Conservation (phyloP, 495 filamentous ascomycete species). For the Penicillium dipodomyicola region DNA sequence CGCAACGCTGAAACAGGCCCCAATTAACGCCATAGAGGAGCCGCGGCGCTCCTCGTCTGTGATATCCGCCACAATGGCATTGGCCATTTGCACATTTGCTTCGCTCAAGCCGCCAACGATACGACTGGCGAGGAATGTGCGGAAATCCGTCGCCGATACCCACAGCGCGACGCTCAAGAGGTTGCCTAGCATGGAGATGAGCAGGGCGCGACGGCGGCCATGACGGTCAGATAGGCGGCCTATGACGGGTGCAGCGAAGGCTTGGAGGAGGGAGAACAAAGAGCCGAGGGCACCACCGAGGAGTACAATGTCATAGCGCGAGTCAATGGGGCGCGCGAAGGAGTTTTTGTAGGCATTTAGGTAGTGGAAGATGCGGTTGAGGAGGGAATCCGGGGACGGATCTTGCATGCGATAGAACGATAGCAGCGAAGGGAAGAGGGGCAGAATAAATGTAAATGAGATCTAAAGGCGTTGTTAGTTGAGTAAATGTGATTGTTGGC, state of each 20-base stretch:
- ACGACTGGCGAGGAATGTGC: constrained; percentile 88
- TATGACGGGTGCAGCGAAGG: constrained; percentile 87
- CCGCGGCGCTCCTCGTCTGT: constrained; percentile 77
- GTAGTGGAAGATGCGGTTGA: constrained; percentile 74
- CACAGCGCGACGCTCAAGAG: constrained; percentile 89
- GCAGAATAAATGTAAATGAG: constrained; percentile 96
- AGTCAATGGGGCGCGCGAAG: constrained; percentile 90
- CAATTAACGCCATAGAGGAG: constrained; percentile 91
- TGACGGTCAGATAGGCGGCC: constrained; percentile 83
- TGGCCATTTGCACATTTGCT: constrained; percentile 94
- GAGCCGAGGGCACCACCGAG: constrained; percentile 92
- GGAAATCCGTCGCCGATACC: constrained; percentile 89
- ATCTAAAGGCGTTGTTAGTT: constrained; percentile 49
- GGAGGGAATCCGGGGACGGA: constrained; percentile 57
- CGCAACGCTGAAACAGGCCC: constrained; percentile 93
- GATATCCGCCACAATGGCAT: constrained; percentile 95
- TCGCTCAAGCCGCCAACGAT: constrained; percentile 92
- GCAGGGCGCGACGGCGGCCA: constrained; percentile 82
- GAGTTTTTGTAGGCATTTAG: constrained; percentile 94
- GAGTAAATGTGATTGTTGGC: not conserved
- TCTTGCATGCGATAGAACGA: constrained; percentile 83
- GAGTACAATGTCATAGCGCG: constrained; percentile 94
- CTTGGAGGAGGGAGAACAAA: constrained; percentile 90
- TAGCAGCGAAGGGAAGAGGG: constrained; percentile 89
- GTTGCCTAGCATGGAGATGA: constrained; percentile 94